Conservation (phyloP, 345 rosid genomes). For the Aethionema arabicum region DNA sequence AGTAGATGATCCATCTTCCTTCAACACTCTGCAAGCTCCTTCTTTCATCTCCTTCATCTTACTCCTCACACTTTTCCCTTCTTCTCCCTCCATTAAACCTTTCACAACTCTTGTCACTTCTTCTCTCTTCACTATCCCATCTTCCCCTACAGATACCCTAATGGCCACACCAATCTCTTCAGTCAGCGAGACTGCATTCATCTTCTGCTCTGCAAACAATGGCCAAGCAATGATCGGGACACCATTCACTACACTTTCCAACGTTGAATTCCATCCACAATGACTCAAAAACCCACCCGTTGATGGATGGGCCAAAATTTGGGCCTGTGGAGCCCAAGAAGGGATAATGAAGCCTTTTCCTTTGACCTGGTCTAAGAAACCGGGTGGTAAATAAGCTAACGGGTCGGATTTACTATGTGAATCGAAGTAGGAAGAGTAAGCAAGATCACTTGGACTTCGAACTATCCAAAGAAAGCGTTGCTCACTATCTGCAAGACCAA, state of each 20-base stretch:
- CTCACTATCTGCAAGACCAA: slow-evolving; percentile 22
- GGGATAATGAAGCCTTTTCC: slow-evolving; percentile 24
- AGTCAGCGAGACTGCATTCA: slow-evolving; percentile 23
- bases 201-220: slow-evolving; percentile 33
- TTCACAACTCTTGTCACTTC: slow-evolving; percentile 28
- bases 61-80: slow-evolving; percentile 16
- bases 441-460: slow-evolving; percentile 21
- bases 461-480: slow-evolving; percentile 30
- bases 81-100: slow-evolving; percentile 35
- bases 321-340: slow-evolving; percentile 33
- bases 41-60: slow-evolving; percentile 25
- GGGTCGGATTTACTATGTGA: slow-evolving; percentile 26
- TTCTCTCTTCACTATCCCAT: slow-evolving; percentile 9
- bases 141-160: neutral
- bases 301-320: slow-evolving; percentile 29
- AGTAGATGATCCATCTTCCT: slow-evolving; percentile 24
- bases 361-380: slow-evolving; percentile 28
- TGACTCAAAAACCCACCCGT: slow-evolving; percentile 32
- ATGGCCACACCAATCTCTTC: slow-evolving; percentile 20
- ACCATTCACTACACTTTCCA: slow-evolving; percentile 34
- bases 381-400: slow-evolving; percentile 22
- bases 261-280: slow-evolving; percentile 36
- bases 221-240: slow-evolving; percentile 37
- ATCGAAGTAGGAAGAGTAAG: slow-evolving; percentile 25
- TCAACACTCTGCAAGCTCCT: slow-evolving; percentile 12